Evolutionary conservation across 108 stramenopile species (phyloP), one percentile per base, ranked within the genome.

Genomic region (Skeletonema costatum): DNA sequence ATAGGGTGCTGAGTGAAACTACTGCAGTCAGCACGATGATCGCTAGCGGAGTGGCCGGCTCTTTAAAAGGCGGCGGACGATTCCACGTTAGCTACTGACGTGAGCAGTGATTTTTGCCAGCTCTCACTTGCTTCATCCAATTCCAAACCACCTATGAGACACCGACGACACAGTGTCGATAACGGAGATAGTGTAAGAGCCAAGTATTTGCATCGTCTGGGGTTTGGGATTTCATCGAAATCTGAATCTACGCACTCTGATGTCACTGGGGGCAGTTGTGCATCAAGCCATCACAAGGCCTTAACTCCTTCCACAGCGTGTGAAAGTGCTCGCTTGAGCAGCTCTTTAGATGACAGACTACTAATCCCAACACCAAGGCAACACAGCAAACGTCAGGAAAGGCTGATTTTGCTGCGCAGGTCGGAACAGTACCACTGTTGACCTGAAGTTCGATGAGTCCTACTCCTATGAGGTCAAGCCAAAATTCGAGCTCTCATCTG

Each of bases 401-500:
- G 53, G 53, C 8, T 56, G 6, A 56, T 56, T 11, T 56, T 56
- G 25, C 25, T 56, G 25, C 53, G 53, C n/a, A 56, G 9, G 25
- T 56, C 53, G 5, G 53, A 56, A 17, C 53, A 11, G 7, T 56
- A 56, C 53, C 53, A 56, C 53, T 0, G 21, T 56, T 56, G 25
- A 25, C 25, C 53, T 56, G 7, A 56, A 56, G 53, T 56, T 56
- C n/a, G 53, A 56, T 2, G 53, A 56, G 6, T 56, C 53, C 25
- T 25, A 50, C 44, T 19, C 48, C 5, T 14, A 56, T 25, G 53
- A 25, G 44, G 44, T n/a, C 44, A 46, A 46, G 44, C 44, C 44
- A 36, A 70, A 74, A 19, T 74, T 70, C 60, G 80, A 75, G 14
- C 59, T 81, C 29, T 81, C 80, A 1, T 69, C 74, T 56, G 69